Base-by-base conservation (phyloP, 2,329 filamentous ascomycete species). In the Phaeosphaeriaceae sp. region DNA sequence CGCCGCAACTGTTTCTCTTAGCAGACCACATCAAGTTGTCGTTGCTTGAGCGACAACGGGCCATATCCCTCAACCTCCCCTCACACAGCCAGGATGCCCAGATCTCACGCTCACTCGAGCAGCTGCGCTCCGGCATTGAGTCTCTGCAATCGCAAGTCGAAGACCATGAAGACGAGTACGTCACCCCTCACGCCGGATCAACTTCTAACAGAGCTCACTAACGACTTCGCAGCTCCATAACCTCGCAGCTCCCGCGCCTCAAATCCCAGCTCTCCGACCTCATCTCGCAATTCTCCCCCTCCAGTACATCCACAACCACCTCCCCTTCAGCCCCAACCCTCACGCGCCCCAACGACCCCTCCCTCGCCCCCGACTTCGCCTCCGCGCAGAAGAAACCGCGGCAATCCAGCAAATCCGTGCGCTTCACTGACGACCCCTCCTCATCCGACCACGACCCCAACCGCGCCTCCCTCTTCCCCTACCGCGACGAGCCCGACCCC, bases 21-120 rank as follows among this genome's bases (percentile, higher is more conserved):
- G 92, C 93, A 72, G 95, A 99, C 81, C 94, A 98, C 79, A 91
- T 98, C 84, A 97, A 98, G 80, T 87, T 98, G 61, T 97, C 93
- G 15, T 85, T 99, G 17, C 88, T 98, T 24, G 95, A 98, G 82
- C 89, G 94, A 57, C 90, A 96, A 80, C 89, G 94, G 57, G 92
- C 93, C 49, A 88, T 92, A 70, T 91, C 88, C 15, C 85, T 97
- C 46, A 89, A 92, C 67, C 86, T 97, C 55, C 87, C 92, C 58
- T 87, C 87, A 51, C 90, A 90, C 74, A 88, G 89, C 20, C 92
- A 97, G 78, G 93, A 97, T 80, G 90, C 90, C 42, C 91, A 96
- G 76, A 93, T 98, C 67, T 91, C 91, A 17, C 87, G 92, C 52
- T 97, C 93, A 2, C 83, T 99, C 51, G 92, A 96, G 58, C 92